A percentile compares a stretch with the other conserved stretches of the same genome.
phyloP scores from a whole-genome alignment of 352 stramenopile species.

The Globisporangium sylvaticum region DNA sequence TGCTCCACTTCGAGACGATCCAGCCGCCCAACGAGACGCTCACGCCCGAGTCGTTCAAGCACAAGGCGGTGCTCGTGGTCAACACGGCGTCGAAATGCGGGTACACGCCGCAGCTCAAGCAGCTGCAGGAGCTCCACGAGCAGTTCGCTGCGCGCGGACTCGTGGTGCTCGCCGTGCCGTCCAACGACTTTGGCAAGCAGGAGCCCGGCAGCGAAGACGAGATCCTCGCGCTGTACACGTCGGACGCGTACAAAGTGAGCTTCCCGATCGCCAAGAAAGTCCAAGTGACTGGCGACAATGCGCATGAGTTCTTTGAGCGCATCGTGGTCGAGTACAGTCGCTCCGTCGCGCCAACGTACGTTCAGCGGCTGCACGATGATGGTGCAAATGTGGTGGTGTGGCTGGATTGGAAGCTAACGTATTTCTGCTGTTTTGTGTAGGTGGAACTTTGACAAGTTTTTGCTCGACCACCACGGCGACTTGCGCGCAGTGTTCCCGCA shows the following conservation, averaged over 20 bases:
- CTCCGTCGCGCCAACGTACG: constrained; percentile 59
- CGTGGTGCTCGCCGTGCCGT: constrained; percentile 58
- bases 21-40: constrained; percentile 30
- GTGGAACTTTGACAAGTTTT: constrained; percentile 85
- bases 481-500: constrained; percentile 68
- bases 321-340: constrained; percentile 60
- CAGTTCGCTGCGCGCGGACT: constrained; percentile 38
- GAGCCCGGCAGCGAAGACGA: constrained; percentile 44
- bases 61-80: constrained; percentile 53
- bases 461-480: constrained; percentile 58
- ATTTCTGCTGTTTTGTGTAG: constrained; percentile 8
- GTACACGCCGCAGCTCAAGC: constrained; percentile 41
- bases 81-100: constrained; percentile 71
- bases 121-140: constrained; percentile 53
- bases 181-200: constrained; percentile 61
- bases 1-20: constrained; percentile 42
- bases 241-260: constrained; percentile 29
- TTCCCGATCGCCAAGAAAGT: constrained; percentile 57
- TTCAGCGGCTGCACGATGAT: neutral
- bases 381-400: neutral
- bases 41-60: constrained; percentile 27
- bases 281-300: constrained; percentile 36
- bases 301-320: constrained; percentile 61
- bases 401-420: neutral
- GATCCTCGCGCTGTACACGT: constrained; percentile 40